Evolutionary conservation across 1,284 basidiomycete species (phyloP), one percentile per base, ranked within the genome.

Genomic region (Puccinia novopanici): DNA sequence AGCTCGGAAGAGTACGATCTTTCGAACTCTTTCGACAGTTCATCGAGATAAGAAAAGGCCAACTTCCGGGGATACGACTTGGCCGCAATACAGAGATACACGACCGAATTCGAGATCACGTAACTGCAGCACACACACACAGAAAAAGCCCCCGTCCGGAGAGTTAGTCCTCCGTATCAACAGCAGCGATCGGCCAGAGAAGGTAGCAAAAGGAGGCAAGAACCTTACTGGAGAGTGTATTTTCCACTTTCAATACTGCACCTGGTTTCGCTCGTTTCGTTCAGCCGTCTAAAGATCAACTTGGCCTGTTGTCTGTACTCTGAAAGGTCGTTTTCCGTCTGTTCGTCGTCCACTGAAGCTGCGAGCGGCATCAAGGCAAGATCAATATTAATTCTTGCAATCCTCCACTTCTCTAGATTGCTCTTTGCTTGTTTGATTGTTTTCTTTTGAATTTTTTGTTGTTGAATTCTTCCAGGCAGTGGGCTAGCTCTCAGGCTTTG

Each of bases 41-140:
- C 96, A 84, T 98, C 95, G 70, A 99, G 90, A 87, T 95, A 99
- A 19, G 93, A 94, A 87, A 99, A 99, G 0, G 95, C 95, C 34
- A 99, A 90, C 87, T 98, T 99, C 82, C 97, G 90, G 34, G 96
- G 96, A 87, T 99, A 99, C 8, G 94, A 94, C 86, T 94, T 93
- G 87, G 98, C 96, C 75, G 94, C 91, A 86, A 99, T 95, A 83
- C 93, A 93, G 82, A 99, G 90, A 87, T 95, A 99, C 75, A 97
- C 92, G 82, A 98, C 95, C 87, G 93, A 93, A 84, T 94, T 91
- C 71, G 90, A 87, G 83, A 99, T 95, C 83, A 98, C 90, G 88
- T 99, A 99, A 88, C 95, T 98, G 17, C 27, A 24, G 45, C 73
- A 40, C 19, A 72, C 15, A 76, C 1, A 45, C n/a, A n/a, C n/a